Conservation (phyloP, 1,139 yeast species). For the Candida buenavistaensis region DNA sequence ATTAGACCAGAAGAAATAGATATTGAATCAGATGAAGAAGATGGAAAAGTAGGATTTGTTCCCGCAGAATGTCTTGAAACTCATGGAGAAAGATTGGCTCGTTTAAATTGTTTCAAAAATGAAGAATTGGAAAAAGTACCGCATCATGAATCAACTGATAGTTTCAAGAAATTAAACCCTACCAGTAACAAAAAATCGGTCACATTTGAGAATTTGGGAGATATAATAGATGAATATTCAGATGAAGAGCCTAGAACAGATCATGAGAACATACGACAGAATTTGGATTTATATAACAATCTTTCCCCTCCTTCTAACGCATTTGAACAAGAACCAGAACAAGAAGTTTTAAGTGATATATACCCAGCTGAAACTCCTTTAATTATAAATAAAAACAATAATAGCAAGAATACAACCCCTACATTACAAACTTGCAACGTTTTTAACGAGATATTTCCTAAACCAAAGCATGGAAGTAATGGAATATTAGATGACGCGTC, state of each 20-base stretch:
- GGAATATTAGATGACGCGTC: slow-evolving; percentile 21
- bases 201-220: slow-evolving; percentile 40
- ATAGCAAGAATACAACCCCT: slow-evolving; percentile 7
- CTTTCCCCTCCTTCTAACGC: slow-evolving; percentile 10
- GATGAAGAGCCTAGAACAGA: slow-evolving; percentile 15
- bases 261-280: slow-evolving; percentile 13
- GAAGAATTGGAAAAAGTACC: slow-evolving; percentile 61
- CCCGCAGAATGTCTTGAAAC: slow-evolving; percentile 97
- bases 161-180: slow-evolving; percentile 5
- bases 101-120: slow-evolving; percentile 89
- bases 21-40: slow-evolving; percentile 46
- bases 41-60: slow-evolving; percentile 78
- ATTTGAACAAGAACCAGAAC: slow-evolving; percentile 28
- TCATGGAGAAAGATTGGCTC: slow-evolving; percentile 84
- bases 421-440: slow-evolving; percentile 3
- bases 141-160: slow-evolving; percentile 13
- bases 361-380: slow-evolving; percentile 41
- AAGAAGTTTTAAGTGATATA: slow-evolving; percentile 47
- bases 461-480: slow-evolving; percentile 7
- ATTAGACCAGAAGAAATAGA: slow-evolving; percentile 12
- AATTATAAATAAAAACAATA: slow-evolving; percentile 28
- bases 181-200: slow-evolving; percentile 34
- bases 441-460: slow-evolving; percentile 9
- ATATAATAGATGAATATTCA: slow-evolving; percentile 23
- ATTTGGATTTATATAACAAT: slow-evolving; percentile 10